A percentile compares a stretch with the other conserved stretches of the same genome.
phyloP scores from a whole-genome alignment of 2,329 filamentous ascomycete genomes.

The Arthrobotrys conoides region DNA sequence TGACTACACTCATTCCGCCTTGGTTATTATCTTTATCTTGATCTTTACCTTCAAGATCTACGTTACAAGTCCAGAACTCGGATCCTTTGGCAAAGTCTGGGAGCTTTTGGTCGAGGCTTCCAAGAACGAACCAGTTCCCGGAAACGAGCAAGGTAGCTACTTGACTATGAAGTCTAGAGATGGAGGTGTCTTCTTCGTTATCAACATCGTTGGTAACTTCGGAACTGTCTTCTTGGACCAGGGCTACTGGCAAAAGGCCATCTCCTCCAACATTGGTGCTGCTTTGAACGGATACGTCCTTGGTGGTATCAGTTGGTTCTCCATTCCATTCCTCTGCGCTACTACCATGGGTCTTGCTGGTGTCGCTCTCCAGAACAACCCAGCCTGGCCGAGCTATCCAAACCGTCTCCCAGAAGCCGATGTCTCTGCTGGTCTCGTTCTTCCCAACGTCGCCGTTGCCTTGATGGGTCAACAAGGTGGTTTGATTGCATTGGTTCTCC shows the following conservation, averaged over 20 bases:
- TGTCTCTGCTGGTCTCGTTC: constrained; percentile 84
- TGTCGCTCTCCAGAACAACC: constrained; percentile 81
- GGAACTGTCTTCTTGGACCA: constrained; percentile 67
- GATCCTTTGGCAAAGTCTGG: constrained; percentile 82
- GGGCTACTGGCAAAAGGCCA: constrained; percentile 90
- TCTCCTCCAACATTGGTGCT: constrained; percentile 86
- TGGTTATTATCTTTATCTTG: constrained; percentile 86
- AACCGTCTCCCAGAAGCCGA: constrained; percentile 80
- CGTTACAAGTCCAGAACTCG: constrained; percentile 78
- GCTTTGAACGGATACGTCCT: constrained; percentile 90
- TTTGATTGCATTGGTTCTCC: constrained; percentile 80
- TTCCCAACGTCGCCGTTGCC: constrained; percentile 87
- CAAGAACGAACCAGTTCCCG: constrained; percentile 78
- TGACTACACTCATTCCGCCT: constrained; percentile 88
- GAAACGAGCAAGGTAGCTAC: constrained; percentile 85
- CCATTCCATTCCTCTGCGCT: constrained; percentile 89
- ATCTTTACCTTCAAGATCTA: constrained; percentile 87
- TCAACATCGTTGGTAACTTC: constrained; percentile 89
- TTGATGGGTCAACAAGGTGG: constrained; percentile 86
- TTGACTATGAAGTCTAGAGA: constrained; percentile 86
- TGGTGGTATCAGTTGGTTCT: constrained; percentile 90
- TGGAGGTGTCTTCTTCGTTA: constrained; percentile 90
- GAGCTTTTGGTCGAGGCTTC: constrained; percentile 81
- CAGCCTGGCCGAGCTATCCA: constrained; percentile 79
- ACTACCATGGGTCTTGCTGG: constrained; percentile 90